Conservation (phyloP, 257 asterid genomes). For the Verbascum thapsus region DNA sequence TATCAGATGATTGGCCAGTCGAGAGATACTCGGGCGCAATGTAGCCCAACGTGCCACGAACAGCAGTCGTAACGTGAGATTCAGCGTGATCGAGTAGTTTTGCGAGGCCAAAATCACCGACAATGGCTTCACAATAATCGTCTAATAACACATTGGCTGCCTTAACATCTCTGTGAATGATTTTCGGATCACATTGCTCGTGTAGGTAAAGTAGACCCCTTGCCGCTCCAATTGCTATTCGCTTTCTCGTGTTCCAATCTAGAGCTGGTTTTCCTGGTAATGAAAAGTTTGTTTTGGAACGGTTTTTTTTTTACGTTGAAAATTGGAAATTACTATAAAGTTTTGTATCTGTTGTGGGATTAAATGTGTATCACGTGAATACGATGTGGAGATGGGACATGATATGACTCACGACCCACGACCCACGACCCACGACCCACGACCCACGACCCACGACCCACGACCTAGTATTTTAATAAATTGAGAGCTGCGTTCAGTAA, state of each 20-base stretch:
- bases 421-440: too few relatives aligned
- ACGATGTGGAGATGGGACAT: too few relatives aligned
- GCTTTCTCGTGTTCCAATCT: slow-evolving; percentile 37
- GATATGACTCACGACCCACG: too few relatives aligned
- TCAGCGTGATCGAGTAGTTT: slow-evolving; percentile 42
- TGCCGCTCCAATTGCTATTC: slow-evolving; percentile 43
- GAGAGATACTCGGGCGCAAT: slow-evolving; percentile 43
- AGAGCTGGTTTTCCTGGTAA: slow-evolving; percentile 31
- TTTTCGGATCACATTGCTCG: slow-evolving; percentile 46
- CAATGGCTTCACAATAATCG: slow-evolving; percentile 37
- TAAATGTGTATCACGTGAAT: too few relatives aligned
- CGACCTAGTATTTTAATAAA: too few relatives aligned
- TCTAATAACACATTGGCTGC: slow-evolving; percentile 45
- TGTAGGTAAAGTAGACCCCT: slow-evolving; percentile 40
- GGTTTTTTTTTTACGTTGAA: too few relatives aligned
- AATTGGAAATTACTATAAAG: too few relatives aligned
- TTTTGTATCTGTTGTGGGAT: too few relatives aligned
- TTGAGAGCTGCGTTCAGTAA: too few relatives aligned
- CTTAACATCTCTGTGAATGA: slow-evolving; percentile 45
- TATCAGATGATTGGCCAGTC: slow-evolving; percentile 43
- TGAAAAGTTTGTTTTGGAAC: too few relatives aligned
- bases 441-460: too few relatives aligned
- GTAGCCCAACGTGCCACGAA: slow-evolving; percentile 43
- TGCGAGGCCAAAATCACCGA: slow-evolving; percentile 44
- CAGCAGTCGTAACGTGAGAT: slow-evolving; percentile 45